Evolutionary conservation across 208 protist species (phyloP).

Genomic region (Leptomonas pyrrhocoris): DNA sequence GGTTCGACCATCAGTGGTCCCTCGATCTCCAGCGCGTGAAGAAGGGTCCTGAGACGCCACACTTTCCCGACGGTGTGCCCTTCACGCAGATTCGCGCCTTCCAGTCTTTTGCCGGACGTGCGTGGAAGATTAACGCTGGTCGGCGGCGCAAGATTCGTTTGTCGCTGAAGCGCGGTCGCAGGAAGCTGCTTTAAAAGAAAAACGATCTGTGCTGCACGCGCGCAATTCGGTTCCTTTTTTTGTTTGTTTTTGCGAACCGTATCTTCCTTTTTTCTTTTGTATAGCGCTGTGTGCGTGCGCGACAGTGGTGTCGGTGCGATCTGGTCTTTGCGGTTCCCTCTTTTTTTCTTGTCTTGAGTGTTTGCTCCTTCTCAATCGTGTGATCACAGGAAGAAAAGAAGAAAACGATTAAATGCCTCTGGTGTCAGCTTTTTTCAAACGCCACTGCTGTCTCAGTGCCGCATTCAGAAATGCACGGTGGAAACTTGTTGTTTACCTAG

Average conservation of each 20-base stretch:
- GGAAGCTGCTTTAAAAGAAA: slow-evolving; percentile 75
- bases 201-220: not conserved
- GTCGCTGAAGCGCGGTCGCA: slow-evolving; percentile 84
- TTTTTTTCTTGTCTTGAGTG: slow-evolving; percentile 4
- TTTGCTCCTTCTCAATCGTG: not conserved
- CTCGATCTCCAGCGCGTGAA: slow-evolving; percentile 78
- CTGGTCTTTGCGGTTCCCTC: not conserved
- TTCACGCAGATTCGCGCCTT: slow-evolving; percentile 89
- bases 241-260: not conserved
- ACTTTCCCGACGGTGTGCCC: slow-evolving; percentile 86
- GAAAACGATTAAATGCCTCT: not conserved
- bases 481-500: too few relatives aligned
- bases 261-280: not conserved
- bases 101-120: slow-evolving; percentile 83
- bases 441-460: too few relatives aligned
- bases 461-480: too few relatives aligned
- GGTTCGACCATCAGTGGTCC: slow-evolving; percentile 90
- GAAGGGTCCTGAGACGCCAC: slow-evolving; percentile 83
- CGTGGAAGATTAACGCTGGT: slow-evolving; percentile 90
- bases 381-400: not conserved
- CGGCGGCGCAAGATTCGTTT: slow-evolving; percentile 85
- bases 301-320: not conserved
- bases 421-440: too few relatives aligned
- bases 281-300: not conserved
- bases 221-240: not conserved